Evolutionary conservation across 139 green algal genomes (phyloP).

Genomic region (Micractinium sp.): DNA sequence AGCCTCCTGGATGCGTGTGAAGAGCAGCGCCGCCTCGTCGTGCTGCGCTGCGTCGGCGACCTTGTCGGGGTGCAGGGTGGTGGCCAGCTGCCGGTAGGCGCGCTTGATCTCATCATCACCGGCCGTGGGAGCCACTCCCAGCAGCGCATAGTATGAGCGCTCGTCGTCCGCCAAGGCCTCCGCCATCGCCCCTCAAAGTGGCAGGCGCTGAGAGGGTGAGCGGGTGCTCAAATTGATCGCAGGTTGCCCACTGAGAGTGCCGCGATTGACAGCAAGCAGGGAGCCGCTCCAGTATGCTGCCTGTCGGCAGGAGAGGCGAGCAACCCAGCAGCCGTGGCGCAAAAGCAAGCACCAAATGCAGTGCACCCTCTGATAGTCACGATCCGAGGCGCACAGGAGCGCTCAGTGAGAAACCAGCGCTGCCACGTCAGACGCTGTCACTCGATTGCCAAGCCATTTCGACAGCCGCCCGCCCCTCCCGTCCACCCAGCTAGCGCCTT

Average conservation of each 20-base stretch:
- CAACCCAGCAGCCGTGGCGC: too few species aligned
- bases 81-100: constrained; percentile 55
- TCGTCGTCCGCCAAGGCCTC: not conserved
- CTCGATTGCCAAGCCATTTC: too few species aligned
- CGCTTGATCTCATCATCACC: constrained; percentile 44
- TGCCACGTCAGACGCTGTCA: too few species aligned
- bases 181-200: not conserved
- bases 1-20: constrained; percentile 57
- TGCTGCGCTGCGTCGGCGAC: constrained; percentile 29
- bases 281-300: too few species aligned
- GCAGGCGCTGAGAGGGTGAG: too few species aligned
- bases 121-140: constrained; percentile 31
- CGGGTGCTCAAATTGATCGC: not conserved
- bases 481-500: too few species aligned
- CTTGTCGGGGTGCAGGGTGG: constrained; percentile 67
- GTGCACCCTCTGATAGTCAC: too few species aligned
- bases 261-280: not conserved
- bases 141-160: constrained; percentile 33
- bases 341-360: too few species aligned
- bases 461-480: too few species aligned
- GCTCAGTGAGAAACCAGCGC: too few species aligned
- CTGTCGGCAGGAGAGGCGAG: not conserved
- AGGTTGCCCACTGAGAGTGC: not conserved
- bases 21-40: constrained; percentile 42
- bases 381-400: too few species aligned